Base-by-base conservation (phyloP, 2,329 filamentous ascomycete genomes). In the Hypoxylon sp. region DNA sequence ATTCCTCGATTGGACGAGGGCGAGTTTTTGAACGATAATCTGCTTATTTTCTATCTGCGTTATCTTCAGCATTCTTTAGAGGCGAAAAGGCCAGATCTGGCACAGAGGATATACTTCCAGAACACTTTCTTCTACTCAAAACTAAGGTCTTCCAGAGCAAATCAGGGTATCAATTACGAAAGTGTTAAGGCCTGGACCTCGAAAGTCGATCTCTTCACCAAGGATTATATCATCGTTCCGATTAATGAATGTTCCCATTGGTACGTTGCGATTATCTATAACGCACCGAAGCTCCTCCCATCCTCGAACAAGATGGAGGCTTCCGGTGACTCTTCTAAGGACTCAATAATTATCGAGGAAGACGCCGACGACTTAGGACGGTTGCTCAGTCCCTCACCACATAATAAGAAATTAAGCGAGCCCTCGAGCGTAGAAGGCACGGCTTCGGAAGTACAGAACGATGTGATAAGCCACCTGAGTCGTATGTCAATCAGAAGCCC, bases 261-360 rank as follows among this genome's bases (percentile, higher is more conserved):
- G 96, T 98, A 96, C 79, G 83, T 98, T 71, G 94, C 93, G 13
- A 95, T 99, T 61, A 95, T 99, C 57, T 97, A 93, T 85, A 97
- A 99, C 75, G 86, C 95, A 2, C 87, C 89, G 2, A 89, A 86
- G 56, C 83, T 96, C 21, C 75, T 88, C 6, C 77, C 77, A 1
- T 55, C 63, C n/a, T 34, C 67, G 10, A 67, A 65, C 6, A 41
- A 51, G 7, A 45, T 32, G 0, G 57, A 69, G 19, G 48, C 51
- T 11, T 11, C 28, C 17, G 51, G 53, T 14, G 32, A 11, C 41
- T 48, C 7, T 11, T 17, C 59, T 25, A 63, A 50, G 34, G 56
- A 68, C 2, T 46, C 57, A 6, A 69, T 67, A 19, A 65, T 62
- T 11, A 64, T 72, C 57, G 53, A 63, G 6, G 56, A 63, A 14